Conservation (phyloP, 805 yeast genomes). For the Ogataea ganodermae region DNA sequence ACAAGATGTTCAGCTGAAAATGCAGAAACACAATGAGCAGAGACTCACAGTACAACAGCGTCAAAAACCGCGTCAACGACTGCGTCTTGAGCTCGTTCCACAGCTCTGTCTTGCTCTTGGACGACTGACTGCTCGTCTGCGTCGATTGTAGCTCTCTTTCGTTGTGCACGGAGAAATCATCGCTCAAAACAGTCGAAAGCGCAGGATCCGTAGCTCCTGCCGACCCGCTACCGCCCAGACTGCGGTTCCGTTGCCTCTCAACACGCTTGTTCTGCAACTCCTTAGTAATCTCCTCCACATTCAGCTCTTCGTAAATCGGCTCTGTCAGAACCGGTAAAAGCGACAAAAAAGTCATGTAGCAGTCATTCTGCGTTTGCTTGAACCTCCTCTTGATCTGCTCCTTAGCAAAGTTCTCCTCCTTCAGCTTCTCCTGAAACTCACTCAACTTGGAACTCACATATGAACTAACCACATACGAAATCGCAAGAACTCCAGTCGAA, state of each 20-base stretch:
- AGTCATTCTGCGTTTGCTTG: slow-evolving; percentile 89
- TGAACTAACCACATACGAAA: slow-evolving; percentile 44
- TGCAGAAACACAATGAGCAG: slow-evolving; percentile 76
- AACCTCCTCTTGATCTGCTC: slow-evolving; percentile 80
- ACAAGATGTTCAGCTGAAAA: slow-evolving; percentile 83
- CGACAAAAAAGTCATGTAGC: slow-evolving; percentile 79
- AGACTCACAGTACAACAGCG: slow-evolving; percentile 68
- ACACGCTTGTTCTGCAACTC: slow-evolving; percentile 65
- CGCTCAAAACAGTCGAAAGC: slow-evolving; percentile 35
- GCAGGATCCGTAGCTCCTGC: slow-evolving; percentile 21
- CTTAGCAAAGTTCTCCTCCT: slow-evolving; percentile 59
- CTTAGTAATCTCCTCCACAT: slow-evolving; percentile 72
- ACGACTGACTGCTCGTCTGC: slow-evolving; percentile 23
- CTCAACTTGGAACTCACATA: slow-evolving; percentile 46
- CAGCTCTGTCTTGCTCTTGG: slow-evolving; percentile 60
- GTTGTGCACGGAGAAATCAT: slow-evolving; percentile 41
- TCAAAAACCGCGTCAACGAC: slow-evolving; percentile 71
- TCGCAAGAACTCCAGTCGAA: slow-evolving; percentile 46
- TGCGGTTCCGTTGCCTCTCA: slow-evolving; percentile 24
- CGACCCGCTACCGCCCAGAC: slow-evolving; percentile 5
- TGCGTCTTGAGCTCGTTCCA: slow-evolving; percentile 83
- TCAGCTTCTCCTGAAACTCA: slow-evolving; percentile 52
- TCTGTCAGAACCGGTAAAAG: slow-evolving; percentile 73
- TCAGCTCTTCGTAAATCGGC: slow-evolving; percentile 60
- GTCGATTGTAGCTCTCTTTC: slow-evolving; percentile 21